Conservation (phyloP, 2,329 filamentous ascomycete genomes). For the Epichloe aotearoae region DNA sequence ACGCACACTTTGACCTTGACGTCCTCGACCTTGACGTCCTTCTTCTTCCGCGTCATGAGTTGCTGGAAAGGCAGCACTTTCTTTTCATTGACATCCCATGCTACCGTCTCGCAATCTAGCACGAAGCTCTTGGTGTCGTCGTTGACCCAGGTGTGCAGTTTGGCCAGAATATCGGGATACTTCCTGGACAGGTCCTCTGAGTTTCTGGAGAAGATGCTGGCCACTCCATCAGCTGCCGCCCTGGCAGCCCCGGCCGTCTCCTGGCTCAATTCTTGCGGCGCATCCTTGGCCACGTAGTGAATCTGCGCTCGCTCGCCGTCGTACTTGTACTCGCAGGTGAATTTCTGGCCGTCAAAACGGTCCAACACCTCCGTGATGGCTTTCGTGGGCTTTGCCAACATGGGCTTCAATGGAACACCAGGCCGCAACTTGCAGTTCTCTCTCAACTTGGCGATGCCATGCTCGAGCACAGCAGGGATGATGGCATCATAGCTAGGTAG, state of each 20-base stretch:
- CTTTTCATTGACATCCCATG: conserved; percentile 90
- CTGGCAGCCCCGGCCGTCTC: conserved; percentile 46
- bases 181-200: conserved; percentile 96
- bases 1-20: conserved; percentile 96
- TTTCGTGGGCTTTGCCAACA: conserved; percentile 97
- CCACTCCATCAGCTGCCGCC: conserved; percentile 58
- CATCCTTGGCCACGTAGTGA: conserved; percentile 81
- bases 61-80: conserved; percentile 96
- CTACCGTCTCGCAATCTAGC: conserved; percentile 95
- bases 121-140: conserved; percentile 87
- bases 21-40: conserved; percentile 90
- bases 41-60: conserved; percentile 94
- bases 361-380: conserved; percentile 96
- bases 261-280: conserved; percentile 54
- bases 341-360: conserved; percentile 86
- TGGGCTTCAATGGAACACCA: conserved; percentile 90
- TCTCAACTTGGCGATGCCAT: conserved; percentile 71
- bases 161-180: conserved; percentile 87
- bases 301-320: conserved; percentile 98
- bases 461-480: conserved; percentile 73
- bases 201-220: conserved; percentile 93
- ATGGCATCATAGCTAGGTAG: conserved; percentile 92
- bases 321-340: conserved; percentile 99
- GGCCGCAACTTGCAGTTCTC: conserved; percentile 85
- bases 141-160: conserved; percentile 82